phyloP scores from a whole-genome alignment of 106 monocot genomes.

The Platanthera guangdongensis region DNA sequence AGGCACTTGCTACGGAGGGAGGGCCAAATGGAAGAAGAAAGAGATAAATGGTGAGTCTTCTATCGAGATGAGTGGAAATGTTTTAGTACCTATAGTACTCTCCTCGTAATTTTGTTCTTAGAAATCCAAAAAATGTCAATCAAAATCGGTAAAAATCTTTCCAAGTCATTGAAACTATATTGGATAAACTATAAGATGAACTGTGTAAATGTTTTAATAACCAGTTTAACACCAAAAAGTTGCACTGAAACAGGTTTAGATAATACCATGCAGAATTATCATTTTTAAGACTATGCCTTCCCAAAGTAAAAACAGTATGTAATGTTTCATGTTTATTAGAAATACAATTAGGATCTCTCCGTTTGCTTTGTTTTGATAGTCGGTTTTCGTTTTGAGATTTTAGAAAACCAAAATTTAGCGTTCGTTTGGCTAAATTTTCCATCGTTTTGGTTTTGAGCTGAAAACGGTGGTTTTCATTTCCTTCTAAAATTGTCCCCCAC shows the following conservation, averaged over 20 bases:
- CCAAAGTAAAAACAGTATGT: background rate
- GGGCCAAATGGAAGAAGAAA: background rate
- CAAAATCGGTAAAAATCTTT: background rate
- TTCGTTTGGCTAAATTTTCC: no score
- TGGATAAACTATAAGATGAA: background rate
- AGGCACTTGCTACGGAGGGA: background rate
- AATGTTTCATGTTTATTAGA: background rate
- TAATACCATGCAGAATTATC: background rate
- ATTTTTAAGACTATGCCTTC: background rate
- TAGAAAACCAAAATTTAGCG: no score
- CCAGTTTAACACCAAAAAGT: background rate
- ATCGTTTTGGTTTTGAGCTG: no score
- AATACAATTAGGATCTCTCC: background rate
- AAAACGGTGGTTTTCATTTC: no score
- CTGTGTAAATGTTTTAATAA: background rate
- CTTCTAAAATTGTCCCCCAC: no score
- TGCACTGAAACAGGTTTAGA: background rate
- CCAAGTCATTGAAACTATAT: background rate
- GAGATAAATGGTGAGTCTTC: background rate
- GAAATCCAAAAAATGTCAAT: background rate
- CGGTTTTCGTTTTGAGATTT: no score
- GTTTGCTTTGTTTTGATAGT: no score
- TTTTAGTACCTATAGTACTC: background rate
- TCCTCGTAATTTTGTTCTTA: background rate
- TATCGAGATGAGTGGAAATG: background rate